phyloP scores from a whole-genome alignment of 2,329 filamentous ascomycete genomes.

The Ascosphaera aggregata region DNA sequence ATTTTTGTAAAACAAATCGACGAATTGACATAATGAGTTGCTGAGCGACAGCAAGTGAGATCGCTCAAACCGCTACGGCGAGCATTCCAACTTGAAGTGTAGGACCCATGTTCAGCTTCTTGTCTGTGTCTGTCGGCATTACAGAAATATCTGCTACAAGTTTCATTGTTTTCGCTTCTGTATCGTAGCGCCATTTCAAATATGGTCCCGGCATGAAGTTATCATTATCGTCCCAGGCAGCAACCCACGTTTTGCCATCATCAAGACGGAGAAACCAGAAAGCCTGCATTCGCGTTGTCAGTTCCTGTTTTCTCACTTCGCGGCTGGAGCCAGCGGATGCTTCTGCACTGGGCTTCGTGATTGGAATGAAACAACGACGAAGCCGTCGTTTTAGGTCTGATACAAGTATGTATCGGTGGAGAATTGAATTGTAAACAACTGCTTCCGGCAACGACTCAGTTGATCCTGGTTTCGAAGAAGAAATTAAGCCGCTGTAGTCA shows the following conservation, averaged over 20 bases:
- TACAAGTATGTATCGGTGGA: constrained; percentile 25
- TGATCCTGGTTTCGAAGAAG: neutral
- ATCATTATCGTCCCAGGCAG: constrained; percentile 25
- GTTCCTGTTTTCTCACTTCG: neutral
- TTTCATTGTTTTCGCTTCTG: constrained; percentile 15
- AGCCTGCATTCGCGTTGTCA: constrained; percentile 3
- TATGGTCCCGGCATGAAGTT: constrained; percentile 28
- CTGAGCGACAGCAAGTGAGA: no score
- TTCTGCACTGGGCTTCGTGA: neutral
- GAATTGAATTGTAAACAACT: constrained; percentile 25
- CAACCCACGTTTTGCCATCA: constrained; percentile 25
- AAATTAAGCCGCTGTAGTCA: neutral
- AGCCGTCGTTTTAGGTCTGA: constrained; percentile 22
- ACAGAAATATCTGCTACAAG: constrained; percentile 6
- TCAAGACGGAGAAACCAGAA: constrained; percentile 27
- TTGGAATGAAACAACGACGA: constrained; percentile 19
- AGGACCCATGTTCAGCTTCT: neutral
- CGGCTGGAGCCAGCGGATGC: neutral
- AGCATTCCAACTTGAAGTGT: neutral
- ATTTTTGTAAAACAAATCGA: no score
- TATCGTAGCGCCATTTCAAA: constrained; percentile 24
- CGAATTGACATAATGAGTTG: neutral
- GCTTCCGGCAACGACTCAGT: constrained; percentile 8
- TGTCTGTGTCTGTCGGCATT: neutral
- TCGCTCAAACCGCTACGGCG: neutral